Evolutionary conservation across 2,329 filamentous ascomycete genomes (phyloP), one percentile per base, ranked within the genome.

Genomic region (Arthrobotrys conoides): DNA sequence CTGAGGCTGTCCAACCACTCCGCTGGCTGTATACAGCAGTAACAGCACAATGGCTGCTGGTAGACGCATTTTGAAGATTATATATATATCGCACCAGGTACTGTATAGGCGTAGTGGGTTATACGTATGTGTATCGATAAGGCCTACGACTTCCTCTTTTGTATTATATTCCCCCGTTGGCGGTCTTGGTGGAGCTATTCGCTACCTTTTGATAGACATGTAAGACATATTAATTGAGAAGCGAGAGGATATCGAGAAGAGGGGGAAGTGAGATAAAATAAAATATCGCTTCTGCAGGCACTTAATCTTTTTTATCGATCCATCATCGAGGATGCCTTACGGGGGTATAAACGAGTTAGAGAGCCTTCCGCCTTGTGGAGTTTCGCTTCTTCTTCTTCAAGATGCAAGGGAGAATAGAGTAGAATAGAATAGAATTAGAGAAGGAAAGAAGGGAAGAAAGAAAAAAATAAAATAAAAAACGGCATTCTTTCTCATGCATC

Each of bases 221-320:
- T 38, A 76, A 65, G 59, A 66, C 67, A 77, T 71, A 22, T 67
- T 63, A 48, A 22, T 67, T 63, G 38, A 67, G 57, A 75, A 68
- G 61, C 70, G 59, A 66, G 20, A 16, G 8, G 33, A 10, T 36
- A 22, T 46, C n/a, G 5, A 49, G n/a, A 16, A 20, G 44, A 46
- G 18, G 44, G 18, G 44, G 9, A 51, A 51, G 3, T 12, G 3
- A 24, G 14, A 49, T 22, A 22, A 24, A 51, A 51, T 2, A 24
- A 51, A 24, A 51, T 14, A 12, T 46, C 55, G 30, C 24, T 65
- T 38, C 46, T 55, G 61, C 65, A 70, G 66, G 44, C 44, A 2
- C 18, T 41, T 24, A n/a, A 27, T 53, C 75, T 63, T 57, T 78
- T 78, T 78, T 67, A 75, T 68, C 57, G 64, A 78, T 75, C 68